Evolutionary conservation across 805 yeast species (phyloP).

Genomic region (Candida multigemmis): DNA sequence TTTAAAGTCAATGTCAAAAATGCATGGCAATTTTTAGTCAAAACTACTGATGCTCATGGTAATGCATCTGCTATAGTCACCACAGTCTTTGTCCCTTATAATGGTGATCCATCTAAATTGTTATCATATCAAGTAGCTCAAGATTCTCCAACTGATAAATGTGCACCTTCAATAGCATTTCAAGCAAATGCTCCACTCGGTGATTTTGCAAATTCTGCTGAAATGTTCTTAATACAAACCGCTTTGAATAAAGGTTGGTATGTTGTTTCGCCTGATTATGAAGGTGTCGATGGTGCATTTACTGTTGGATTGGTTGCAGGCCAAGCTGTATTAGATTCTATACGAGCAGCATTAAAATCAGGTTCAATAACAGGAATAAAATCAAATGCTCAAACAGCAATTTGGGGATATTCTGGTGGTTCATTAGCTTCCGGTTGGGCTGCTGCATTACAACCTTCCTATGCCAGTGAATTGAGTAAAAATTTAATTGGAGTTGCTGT

Average conservation of each 20-base stretch:
- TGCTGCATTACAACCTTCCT: conserved; percentile 22
- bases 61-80: conserved; percentile 15
- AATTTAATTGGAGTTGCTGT: conserved; percentile 20
- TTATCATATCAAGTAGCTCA: conserved; percentile 19
- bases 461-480: conserved; percentile 22
- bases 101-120: conserved; percentile 15
- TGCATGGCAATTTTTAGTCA: conserved; percentile 13
- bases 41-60: conserved; percentile 15
- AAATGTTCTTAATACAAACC: conserved; percentile 8
- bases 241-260: conserved; percentile 20
- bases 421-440: conserved; percentile 31
- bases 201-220: conserved; percentile 7
- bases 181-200: conserved; percentile 6
- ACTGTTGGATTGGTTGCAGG: conserved; percentile 24
- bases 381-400: conserved; percentile 9
- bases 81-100: conserved; percentile 19
- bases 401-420: conserved; percentile 35
- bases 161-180: conserved; percentile 19
- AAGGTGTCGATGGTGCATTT: conserved; percentile 22
- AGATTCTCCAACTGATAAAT: conserved; percentile 16
- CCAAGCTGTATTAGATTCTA: conserved; percentile 18
- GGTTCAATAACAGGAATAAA: conserved; percentile 10
- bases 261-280: conserved; percentile 25
- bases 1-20: conserved; percentile 11
- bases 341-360: conserved; percentile 16